Evolutionary conservation across 2,329 filamentous ascomycete genomes (phyloP).

Genomic region (Xylaria sp.): DNA sequence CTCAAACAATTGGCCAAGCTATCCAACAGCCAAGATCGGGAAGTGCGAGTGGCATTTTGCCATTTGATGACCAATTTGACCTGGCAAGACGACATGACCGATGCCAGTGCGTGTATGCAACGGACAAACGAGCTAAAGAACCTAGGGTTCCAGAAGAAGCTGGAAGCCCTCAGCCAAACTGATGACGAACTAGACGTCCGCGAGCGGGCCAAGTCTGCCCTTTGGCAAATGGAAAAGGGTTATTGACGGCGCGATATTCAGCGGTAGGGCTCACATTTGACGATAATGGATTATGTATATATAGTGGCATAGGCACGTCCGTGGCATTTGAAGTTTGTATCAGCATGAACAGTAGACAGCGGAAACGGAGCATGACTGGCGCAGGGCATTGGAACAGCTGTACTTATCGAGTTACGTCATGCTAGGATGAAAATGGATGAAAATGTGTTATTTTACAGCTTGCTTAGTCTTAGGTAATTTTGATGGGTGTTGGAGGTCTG

Average conservation of each 20-base stretch:
- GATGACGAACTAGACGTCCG: slow-evolving; percentile 82
- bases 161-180: slow-evolving; percentile 63
- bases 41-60: slow-evolving; percentile 78
- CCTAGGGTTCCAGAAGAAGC: slow-evolving; percentile 71
- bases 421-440: neutral
- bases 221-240: slow-evolving; percentile 69
- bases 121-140: slow-evolving; percentile 72
- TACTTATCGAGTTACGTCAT: neutral
- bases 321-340: slow-evolving; percentile 18
- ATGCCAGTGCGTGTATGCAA: slow-evolving; percentile 67
- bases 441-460: neutral
- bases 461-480: neutral
- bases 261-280: neutral
- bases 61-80: slow-evolving; percentile 87
- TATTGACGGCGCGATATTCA: slow-evolving; percentile 20
- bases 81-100: slow-evolving; percentile 76
- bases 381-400: slow-evolving; percentile 10
- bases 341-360: slow-evolving; percentile 10
- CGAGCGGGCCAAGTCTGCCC: slow-evolving; percentile 81
- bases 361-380: slow-evolving; percentile 22
- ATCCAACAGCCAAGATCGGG: slow-evolving; percentile 72
- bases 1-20: slow-evolving; percentile 75
- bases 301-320: slow-evolving; percentile 12
- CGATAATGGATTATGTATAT: slow-evolving; percentile 3
- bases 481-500: neutral